A percentile compares a stretch with the other conserved stretches of the same genome.
Evolutionary conservation across 192 early-diverging fungal species (phyloP).

Genomic region (Linderina pennispora): DNA sequence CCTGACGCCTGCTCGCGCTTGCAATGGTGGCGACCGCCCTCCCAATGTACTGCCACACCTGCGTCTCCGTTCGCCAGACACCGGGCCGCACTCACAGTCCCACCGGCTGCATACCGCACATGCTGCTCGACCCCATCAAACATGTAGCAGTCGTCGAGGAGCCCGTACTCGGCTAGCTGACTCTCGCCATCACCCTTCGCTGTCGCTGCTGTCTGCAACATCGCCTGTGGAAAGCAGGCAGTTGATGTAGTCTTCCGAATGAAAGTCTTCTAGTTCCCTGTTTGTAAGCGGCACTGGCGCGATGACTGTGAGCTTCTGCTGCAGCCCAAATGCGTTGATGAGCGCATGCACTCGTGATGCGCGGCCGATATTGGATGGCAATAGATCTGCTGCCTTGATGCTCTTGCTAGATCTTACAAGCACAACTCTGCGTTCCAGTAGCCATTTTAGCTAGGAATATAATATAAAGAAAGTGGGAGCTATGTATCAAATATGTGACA

Average conservation of each 20-base stretch:
- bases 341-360: conserved; percentile 43
- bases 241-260: conserved; percentile 27
- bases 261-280: conserved; percentile 21
- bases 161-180: conserved; percentile 18
- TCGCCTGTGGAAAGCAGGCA: conserved; percentile 6
- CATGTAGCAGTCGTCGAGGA: conserved; percentile 33
- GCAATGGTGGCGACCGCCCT: conserved; percentile 94
- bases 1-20: conserved; percentile 83
- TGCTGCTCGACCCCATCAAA: conserved; percentile 31
- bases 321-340: conserved; percentile 26
- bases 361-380: conserved; percentile 33
- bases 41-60: conserved; percentile 80
- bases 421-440: no score
- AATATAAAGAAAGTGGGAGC: not conserved
- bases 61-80: conserved; percentile 9
- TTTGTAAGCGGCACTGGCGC: conserved; percentile 10
- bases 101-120: conserved; percentile 33
- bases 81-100: conserved; percentile 29
- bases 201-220: not conserved
- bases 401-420: conserved; percentile 31
- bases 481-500: not conserved
- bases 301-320: conserved; percentile 6
- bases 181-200: not conserved
- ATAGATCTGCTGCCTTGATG: conserved; percentile 27
- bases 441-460: not conserved